These are phyloP conservation scores for Fusarium sarcochroum DNA, from an alignment of 2,329 filamentous ascomycete species.

Conservation along the genomic window DNA sequence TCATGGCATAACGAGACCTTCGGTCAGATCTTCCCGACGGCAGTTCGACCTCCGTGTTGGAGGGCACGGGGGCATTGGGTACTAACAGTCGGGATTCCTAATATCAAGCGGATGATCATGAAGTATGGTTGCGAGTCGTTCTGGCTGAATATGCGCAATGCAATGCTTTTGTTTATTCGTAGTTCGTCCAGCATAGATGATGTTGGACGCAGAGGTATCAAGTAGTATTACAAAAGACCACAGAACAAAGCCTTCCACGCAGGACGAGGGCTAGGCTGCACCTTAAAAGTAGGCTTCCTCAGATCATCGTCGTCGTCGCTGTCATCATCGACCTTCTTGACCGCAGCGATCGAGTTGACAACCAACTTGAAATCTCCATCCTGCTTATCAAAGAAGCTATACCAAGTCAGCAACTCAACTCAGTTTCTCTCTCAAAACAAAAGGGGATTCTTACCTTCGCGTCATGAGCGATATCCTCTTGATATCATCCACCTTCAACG, in stretches of 20 bases:
- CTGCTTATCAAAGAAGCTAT: constrained; percentile 82
- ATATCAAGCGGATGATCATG: no score
- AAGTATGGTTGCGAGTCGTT: no score
- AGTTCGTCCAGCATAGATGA: neutral
- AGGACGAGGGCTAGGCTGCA: constrained; percentile 10
- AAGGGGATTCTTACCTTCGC: constrained; percentile 71
- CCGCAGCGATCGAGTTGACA: constrained; percentile 50
- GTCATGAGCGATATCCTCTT: constrained; percentile 84
- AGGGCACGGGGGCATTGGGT: no score
- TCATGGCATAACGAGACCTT: no score
- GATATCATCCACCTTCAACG: constrained; percentile 71
- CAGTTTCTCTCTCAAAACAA: neutral
- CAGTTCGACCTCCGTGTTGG: no score
- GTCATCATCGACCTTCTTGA: constrained; percentile 44
- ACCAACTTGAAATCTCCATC: constrained; percentile 72
- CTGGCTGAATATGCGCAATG: neutral
- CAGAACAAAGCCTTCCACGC: constrained; percentile 50
- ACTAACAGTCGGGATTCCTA: no score
- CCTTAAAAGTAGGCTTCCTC: constrained; percentile 30
- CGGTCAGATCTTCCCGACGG: no score
- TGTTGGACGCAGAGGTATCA: neutral
- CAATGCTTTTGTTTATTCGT: constrained; percentile 1
- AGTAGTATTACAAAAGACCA: constrained; percentile 40
- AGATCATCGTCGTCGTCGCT: constrained; percentile 44
- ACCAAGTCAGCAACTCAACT: constrained; percentile 39